Base-by-base conservation (phyloP, 2,329 filamentous ascomycete species). In the Pseudogymnoascus sp. region DNA sequence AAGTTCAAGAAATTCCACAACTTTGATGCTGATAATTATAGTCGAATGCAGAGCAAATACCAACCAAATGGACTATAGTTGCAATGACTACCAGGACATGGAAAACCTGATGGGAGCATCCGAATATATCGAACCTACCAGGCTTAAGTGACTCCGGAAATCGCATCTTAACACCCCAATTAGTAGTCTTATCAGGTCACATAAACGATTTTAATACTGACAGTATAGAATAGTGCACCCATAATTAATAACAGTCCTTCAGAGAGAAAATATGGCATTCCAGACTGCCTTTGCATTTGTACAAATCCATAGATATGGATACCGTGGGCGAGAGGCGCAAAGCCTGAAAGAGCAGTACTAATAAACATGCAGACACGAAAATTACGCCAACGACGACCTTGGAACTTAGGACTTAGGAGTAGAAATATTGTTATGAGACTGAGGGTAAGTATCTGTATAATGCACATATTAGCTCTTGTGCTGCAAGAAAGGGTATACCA, bases 391-490 rank as follows among this genome's bases (percentile, higher is more conserved):
- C 50, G 59, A 8, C 64, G 64, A 23, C 63, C 42, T 10, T 64
- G 62, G 46, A 69, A 70, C 60, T 44, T 63, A 14, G 65, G 69
- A 44, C 65, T 63, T 4, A 72, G 46, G 31, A 67, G 67, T 11
- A 78, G 71, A 50, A 75, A 65, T 5, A 73, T 73, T 12, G 75
- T 75, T 6, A 74, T 50, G 1, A 69, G 64, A 4, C 72, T 70
- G 18, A 79, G 70, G 8, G 66, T 68, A 7, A 70, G 66, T 31
- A 77, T 77, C 75, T 78, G 65, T 28, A 14, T 53, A 42, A 42
- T 42, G 14, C 23, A 23, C 28, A 21, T 38, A 34, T 42, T 42
- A 42, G 38, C n/a, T 42, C n/a, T 1, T 18, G 16, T 42, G 38
- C n/a, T 42, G n/a, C 16, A 42, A 42, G 38, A 16, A 56, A 59